Conservation (phyloP, 1,139 yeast species). For the Chernovozyma aurita region DNA sequence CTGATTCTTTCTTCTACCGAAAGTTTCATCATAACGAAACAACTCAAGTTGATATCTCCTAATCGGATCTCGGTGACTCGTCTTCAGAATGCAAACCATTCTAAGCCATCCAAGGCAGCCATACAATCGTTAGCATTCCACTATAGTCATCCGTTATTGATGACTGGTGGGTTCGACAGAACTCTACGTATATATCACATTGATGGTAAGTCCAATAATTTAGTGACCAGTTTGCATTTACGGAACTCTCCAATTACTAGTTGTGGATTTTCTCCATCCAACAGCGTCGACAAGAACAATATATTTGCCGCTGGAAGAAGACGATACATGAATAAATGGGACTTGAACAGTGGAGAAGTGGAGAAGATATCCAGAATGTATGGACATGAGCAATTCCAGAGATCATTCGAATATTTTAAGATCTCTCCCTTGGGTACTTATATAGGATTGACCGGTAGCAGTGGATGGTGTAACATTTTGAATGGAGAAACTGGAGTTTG, state of each 20-base stretch:
- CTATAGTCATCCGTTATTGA: constrained; percentile 72
- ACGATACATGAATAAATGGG: constrained; percentile 90
- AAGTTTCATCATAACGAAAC: constrained; percentile 47
- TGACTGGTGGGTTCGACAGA: constrained; percentile 91
- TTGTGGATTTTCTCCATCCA: constrained; percentile 53
- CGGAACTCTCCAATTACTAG: constrained; percentile 77
- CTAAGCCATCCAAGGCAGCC: constrained; percentile 66
- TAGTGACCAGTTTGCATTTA: constrained; percentile 78
- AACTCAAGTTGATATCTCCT: constrained; percentile 63
- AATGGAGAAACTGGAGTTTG: constrained; percentile 80
- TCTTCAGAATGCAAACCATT: constrained; percentile 79
- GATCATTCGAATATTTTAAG: constrained; percentile 82
- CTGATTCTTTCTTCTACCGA: constrained; percentile 57
- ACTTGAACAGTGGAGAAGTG: constrained; percentile 65
- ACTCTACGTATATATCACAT: constrained; percentile 83
- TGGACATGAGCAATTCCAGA: constrained; percentile 83
- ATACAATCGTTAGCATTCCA: constrained; percentile 85
- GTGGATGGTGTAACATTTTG: constrained; percentile 86
- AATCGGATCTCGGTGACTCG: constrained; percentile 69
- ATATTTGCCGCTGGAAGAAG: constrained; percentile 90
- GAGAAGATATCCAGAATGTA: constrained; percentile 86
- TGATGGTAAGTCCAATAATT: constrained; percentile 81
- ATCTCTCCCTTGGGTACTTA: constrained; percentile 66
- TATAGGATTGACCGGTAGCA: constrained; percentile 74
- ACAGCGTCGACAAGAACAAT: constrained; percentile 33